Conservation (phyloP, 148 eudicot genomes). For the Polygonum maritimum region DNA sequence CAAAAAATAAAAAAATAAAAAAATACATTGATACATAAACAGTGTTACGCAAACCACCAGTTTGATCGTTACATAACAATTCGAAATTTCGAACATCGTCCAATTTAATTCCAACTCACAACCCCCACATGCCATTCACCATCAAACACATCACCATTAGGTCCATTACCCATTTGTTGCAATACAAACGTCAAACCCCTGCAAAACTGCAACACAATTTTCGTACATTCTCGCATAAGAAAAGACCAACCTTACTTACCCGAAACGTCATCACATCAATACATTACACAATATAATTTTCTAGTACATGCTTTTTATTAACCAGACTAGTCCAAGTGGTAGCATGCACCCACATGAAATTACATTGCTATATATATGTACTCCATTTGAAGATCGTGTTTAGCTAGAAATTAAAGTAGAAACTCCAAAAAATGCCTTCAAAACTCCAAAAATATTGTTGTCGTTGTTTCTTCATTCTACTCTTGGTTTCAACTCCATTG, state of each 20-base stretch:
- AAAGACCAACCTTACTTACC: neutral
- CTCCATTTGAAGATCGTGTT: neutral
- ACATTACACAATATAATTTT: neutral
- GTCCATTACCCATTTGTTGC: neutral
- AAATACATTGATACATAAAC: too few relatives aligned
- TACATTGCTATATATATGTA: too few relatives aligned
- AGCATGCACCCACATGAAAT: neutral
- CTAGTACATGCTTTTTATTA: too few relatives aligned
- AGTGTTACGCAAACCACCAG: too few relatives aligned
- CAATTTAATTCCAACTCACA: neutral
- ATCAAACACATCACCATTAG: neutral
- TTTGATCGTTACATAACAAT: too few relatives aligned
- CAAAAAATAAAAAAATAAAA: too few relatives aligned
- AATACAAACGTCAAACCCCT: neutral
- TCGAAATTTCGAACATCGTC: neutral
- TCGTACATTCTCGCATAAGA: neutral
- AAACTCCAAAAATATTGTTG: neutral
- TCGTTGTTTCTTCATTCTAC: neutral
- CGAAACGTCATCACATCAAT: neutral
- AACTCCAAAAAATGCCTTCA: neutral
- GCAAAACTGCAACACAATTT: neutral
- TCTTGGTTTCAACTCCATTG: conserved; percentile 18
- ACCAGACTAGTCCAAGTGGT: neutral
- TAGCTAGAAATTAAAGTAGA: neutral
- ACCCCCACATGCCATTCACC: conserved; percentile 5